Evolutionary conservation across 78 protist genomes (phyloP).

Genomic region (Dictyostelium purpureum): DNA sequence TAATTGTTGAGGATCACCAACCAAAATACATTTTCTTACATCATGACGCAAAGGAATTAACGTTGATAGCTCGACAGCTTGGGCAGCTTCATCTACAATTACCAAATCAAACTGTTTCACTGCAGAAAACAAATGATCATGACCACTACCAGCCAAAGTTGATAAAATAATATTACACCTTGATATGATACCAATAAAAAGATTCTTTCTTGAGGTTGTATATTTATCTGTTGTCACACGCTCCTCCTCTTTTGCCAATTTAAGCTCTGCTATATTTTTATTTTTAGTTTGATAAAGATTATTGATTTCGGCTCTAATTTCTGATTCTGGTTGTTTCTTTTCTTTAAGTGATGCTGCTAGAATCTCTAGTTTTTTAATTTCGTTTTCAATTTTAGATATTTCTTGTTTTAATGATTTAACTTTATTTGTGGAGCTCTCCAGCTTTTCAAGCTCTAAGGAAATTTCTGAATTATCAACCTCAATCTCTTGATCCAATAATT

Average conservation of each 20-base stretch:
- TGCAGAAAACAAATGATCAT: neutral
- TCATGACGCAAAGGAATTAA: constrained; percentile 79
- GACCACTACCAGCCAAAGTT: constrained; percentile 82
- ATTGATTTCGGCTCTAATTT: neutral
- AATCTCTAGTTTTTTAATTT: neutral
- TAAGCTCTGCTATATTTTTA: neutral
- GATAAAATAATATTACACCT: constrained; percentile 57
- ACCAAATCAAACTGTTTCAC: constrained; percentile 74
- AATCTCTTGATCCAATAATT: neutral
- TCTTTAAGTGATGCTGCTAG: neutral
- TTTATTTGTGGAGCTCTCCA: neutral
- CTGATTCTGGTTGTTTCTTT: neutral
- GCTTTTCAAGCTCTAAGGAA: neutral
- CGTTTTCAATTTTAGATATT: neutral
- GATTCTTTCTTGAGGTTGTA: neutral
- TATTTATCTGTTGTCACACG: neutral
- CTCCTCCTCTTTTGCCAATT: constrained; percentile 20
- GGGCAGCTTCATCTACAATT: constrained; percentile 93
- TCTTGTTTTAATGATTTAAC: neutral
- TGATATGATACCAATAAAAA: neutral
- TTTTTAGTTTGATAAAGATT: neutral
- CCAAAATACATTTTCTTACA: constrained; percentile 79
- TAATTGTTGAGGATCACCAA: constrained; percentile 93
- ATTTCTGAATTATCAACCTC: neutral
- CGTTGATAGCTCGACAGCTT: constrained; percentile 84